phyloP scores from a whole-genome alignment of 1,139 yeast species.

The Yamadazyma buinensis region DNA sequence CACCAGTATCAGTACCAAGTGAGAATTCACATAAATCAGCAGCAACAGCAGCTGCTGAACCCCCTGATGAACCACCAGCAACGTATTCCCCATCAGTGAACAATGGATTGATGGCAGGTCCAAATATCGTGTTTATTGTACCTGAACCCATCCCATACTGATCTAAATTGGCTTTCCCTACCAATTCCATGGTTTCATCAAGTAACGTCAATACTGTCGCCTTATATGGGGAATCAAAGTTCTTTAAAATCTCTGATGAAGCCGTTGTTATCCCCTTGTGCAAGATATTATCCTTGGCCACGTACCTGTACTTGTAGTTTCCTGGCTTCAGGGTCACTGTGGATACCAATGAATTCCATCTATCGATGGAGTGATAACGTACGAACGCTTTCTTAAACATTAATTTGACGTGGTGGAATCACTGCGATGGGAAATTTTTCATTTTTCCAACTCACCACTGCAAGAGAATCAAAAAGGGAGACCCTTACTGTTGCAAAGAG shows the following conservation, averaged over 20 bases:
- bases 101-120: constrained; percentile 67
- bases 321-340: neutral
- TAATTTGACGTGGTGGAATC: neutral
- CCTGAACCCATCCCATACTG: constrained; percentile 97
- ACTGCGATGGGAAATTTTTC: constrained; percentile 3
- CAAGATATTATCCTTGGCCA: constrained; percentile 71
- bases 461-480: too few relatives aligned
- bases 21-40: constrained; percentile 60
- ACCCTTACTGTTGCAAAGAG: too few relatives aligned
- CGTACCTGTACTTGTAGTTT: constrained; percentile 5
- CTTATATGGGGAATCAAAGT: constrained; percentile 72
- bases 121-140: constrained; percentile 54
- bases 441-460: constrained; percentile 1
- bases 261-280: constrained; percentile 71
- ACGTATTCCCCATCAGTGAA: constrained; percentile 36
- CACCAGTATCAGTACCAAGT: constrained; percentile 96
- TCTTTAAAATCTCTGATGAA: constrained; percentile 57
- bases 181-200: constrained; percentile 38
- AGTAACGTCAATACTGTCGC: constrained; percentile 68
- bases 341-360: constrained; percentile 11
- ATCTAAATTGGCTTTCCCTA: constrained; percentile 91
- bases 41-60: constrained; percentile 90
- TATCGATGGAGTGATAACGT: constrained; percentile 2
- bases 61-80: constrained; percentile 95
- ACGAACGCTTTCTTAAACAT: neutral